Base-by-base conservation (phyloP, 352 stramenopile species). In the Phytophthora cactorum region DNA sequence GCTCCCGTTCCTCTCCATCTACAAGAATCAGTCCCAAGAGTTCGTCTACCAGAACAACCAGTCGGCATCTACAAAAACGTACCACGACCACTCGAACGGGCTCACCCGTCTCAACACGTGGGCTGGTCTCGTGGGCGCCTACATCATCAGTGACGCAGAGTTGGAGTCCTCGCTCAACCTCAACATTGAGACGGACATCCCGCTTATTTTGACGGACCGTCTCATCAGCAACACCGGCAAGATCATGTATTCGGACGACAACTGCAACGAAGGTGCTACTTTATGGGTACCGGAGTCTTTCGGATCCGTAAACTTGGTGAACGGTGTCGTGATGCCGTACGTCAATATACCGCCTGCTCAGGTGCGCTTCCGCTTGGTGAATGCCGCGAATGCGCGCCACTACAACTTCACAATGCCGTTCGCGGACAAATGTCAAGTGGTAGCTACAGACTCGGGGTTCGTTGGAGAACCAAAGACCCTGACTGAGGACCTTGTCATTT, bases 341-440 rank as follows among this genome's bases (percentile, higher is more conserved):
- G 31, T 90, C 2, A 79, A 92, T 39, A 67, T 92, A 11, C 82
- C 82, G 0, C 71, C 77, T 32, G 76, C 79, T n/a, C 84, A 92
- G 45, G 81, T 89, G 22, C 84, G 84, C 34, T 90, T 92, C 66
- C 82, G 84, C 25, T 34, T 90, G 27, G 67, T 72, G 22, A 92
- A 90, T 60, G 50, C 73, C 8, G 81, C 84, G 64, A 92, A 92
- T 63, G 66, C 84, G 28, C 84, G 84, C 52, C 75, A 91, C 75
- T 92, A 92, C 78, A 91, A 91, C 73, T 77, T 91, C 11, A 79
- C 79, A 22, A 77, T 92, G 32, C 82, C 84, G 25, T 92, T 91
- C 63, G 63, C 71, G 0, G 68, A 80, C 72, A 84, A 87, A 67
- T 91, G 84, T 53, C 55, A 73, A n/a, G 27, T 84, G 3, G 79